Percentiles rank a stretch among this genome's conserved stretches.
Evolutionary conservation across 352 stramenopile genomes (phyloP).

Genomic region (Peronospora destructor): DNA sequence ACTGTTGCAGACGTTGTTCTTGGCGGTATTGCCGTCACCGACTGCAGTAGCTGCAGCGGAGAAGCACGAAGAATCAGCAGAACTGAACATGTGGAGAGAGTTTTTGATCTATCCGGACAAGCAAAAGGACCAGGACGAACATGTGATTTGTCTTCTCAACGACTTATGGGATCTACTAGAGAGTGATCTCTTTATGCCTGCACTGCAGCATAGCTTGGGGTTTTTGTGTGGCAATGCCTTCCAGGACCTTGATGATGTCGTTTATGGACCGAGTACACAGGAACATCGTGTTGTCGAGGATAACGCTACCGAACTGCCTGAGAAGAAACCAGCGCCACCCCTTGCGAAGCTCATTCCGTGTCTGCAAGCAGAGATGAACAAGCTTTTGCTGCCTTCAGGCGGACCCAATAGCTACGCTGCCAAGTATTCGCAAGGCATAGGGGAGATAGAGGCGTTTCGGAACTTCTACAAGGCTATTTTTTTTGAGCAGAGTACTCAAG

Average conservation of each 20-base stretch:
- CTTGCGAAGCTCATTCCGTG: slow-evolving; percentile 77
- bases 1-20: slow-evolving; percentile 59
- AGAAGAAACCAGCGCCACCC: slow-evolving; percentile 46
- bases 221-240: slow-evolving; percentile 77
- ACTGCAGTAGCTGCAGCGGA: slow-evolving; percentile 20
- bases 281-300: slow-evolving; percentile 24
- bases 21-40: slow-evolving; percentile 42
- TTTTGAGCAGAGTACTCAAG: slow-evolving; percentile 50
- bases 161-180: slow-evolving; percentile 79
- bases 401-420: slow-evolving; percentile 48
- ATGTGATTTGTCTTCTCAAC: slow-evolving; percentile 74
- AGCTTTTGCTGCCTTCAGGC: slow-evolving; percentile 42
- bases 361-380: slow-evolving; percentile 64
- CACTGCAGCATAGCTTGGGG: slow-evolving; percentile 60
- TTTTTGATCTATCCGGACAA: slow-evolving; percentile 80
- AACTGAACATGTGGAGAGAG: slow-evolving; percentile 44
- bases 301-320: slow-evolving; percentile 4
- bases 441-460: slow-evolving; percentile 75
- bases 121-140: slow-evolving; percentile 52
- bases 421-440: slow-evolving; percentile 75
- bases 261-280: slow-evolving; percentile 39
- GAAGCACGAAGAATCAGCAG: slow-evolving; percentile 20
- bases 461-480: slow-evolving; percentile 82
- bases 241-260: slow-evolving; percentile 70
- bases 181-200: slow-evolving; percentile 67